These are phyloP conservation scores for Leptodermis oblonga DNA, from an alignment of 257 asterid species.

Conservation along the genomic window DNA sequence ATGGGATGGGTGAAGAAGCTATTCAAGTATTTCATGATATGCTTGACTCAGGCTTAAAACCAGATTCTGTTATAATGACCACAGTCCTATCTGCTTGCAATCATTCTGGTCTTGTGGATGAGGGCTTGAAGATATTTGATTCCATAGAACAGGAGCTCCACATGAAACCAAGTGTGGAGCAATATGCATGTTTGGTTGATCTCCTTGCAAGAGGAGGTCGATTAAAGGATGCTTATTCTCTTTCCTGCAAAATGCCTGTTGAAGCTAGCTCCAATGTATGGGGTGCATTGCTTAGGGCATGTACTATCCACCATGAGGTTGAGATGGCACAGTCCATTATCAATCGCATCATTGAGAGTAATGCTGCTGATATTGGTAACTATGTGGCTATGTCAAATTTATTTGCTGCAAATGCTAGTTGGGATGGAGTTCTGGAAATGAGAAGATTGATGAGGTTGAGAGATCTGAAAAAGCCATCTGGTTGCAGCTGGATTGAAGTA, in stretches of 20 bases:
- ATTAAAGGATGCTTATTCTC: slow-evolving; percentile 54
- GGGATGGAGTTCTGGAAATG: slow-evolving; percentile 79
- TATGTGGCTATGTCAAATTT: slow-evolving; percentile 68
- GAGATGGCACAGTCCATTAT: slow-evolving; percentile 50
- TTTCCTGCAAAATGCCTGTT: slow-evolving; percentile 53
- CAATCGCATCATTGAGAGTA: slow-evolving; percentile 34
- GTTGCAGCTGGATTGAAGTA: slow-evolving; percentile 93
- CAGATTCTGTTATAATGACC: slow-evolving; percentile 68
- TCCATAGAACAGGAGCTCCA: slow-evolving; percentile 45
- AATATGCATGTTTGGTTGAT: slow-evolving; percentile 77
- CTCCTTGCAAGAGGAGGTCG: slow-evolving; percentile 77
- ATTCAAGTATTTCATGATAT: slow-evolving; percentile 42
- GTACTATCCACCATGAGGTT: slow-evolving; percentile 64
- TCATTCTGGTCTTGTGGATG: slow-evolving; percentile 71
- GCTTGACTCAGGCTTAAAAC: slow-evolving; percentile 57
- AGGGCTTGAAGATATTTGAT: slow-evolving; percentile 55
- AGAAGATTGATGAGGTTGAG: slow-evolving; percentile 60
- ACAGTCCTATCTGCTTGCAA: slow-evolving; percentile 79
- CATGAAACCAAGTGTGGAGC: slow-evolving; percentile 71
- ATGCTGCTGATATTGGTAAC: slow-evolving; percentile 55
- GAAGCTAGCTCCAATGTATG: slow-evolving; percentile 58
- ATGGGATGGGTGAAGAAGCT: slow-evolving; percentile 75
- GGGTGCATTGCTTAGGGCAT: slow-evolving; percentile 76
- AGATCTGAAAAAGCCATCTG: slow-evolving; percentile 80
- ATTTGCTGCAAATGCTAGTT: slow-evolving; percentile 71